phyloP scores from a whole-genome alignment of 495 filamentous ascomycete species.

The Durotheca rogersii region DNA sequence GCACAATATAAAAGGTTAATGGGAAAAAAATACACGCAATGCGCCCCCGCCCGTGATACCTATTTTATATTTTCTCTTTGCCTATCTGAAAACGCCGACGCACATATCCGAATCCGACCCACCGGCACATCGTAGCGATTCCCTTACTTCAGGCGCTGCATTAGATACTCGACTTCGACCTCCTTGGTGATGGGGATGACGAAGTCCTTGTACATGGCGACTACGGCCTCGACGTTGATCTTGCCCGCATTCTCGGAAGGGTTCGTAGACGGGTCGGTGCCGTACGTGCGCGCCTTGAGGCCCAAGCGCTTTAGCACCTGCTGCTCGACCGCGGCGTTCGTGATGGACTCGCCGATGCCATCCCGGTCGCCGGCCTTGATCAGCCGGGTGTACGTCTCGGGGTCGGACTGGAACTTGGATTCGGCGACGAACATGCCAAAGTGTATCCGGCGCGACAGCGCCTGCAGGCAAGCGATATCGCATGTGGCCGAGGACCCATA shows the following conservation, averaged over 20 bases:
- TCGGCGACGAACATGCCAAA: conserved; percentile 99
- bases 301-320: conserved; percentile 86
- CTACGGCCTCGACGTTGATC: conserved; percentile 91
- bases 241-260: conserved; percentile 51
- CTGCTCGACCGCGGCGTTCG: conserved; percentile 82
- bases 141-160: conserved; percentile 72
- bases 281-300: conserved; percentile 93
- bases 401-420: conserved; percentile 89
- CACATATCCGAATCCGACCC: too few relatives aligned
- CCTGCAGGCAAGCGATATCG: conserved; percentile 89
- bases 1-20: conserved; percentile 8
- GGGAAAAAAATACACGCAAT: conserved; percentile 16
- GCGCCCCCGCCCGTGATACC: too few relatives aligned
- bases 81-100: too few relatives aligned
- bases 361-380: conserved; percentile 76
- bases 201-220: conserved; percentile 91
- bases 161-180: conserved; percentile 96
- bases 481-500: conserved; percentile 91
- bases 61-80: too few relatives aligned
- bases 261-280: conserved; percentile 76
- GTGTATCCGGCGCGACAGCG: conserved; percentile 87
- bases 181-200: conserved; percentile 97
- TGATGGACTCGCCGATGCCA: conserved; percentile 88
- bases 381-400: conserved; percentile 73
- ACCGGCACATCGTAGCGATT: conserved; percentile 2